Evolutionary conservation across 2,329 filamentous ascomycete genomes (phyloP).

Genomic region (Macrophomina pseudophaseolina): DNA sequence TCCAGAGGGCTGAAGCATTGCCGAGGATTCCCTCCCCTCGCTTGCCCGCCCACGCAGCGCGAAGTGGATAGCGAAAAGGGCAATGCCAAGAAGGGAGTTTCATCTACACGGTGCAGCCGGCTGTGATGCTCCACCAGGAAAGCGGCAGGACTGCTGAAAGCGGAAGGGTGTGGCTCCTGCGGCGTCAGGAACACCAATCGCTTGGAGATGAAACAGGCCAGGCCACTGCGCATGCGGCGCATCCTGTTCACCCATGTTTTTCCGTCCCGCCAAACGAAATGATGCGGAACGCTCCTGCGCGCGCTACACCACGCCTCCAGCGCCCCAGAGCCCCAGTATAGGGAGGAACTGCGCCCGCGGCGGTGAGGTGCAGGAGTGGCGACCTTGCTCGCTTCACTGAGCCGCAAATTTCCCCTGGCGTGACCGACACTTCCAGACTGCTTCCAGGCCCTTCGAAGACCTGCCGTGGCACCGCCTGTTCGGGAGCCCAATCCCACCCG

Average conservation of each 20-base stretch:
- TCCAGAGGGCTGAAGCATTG: constrained; percentile 11
- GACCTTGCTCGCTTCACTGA: constrained; percentile 2
- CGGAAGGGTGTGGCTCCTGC: constrained; percentile 9
- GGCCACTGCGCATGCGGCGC: constrained; percentile 7
- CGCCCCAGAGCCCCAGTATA: neutral
- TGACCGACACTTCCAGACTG: constrained; percentile 16
- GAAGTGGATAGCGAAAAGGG: neutral
- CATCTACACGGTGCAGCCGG: constrained; percentile 16
- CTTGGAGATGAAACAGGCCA: constrained; percentile 22
- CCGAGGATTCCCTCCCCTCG: neutral
- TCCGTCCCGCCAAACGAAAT: constrained; percentile 22
- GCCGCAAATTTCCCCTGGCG: constrained; percentile 15
- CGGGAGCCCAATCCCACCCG: neutral
- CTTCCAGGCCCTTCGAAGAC: neutral
- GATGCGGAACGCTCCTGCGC: constrained; percentile 15
- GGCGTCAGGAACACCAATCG: constrained; percentile 23
- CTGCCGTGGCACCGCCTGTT: neutral
- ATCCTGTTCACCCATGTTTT: constrained; percentile 10
- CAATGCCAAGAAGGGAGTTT: constrained; percentile 18
- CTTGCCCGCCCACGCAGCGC: neutral
- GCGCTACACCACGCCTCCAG: constrained; percentile 7
- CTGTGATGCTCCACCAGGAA: neutral
- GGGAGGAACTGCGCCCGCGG: neutral
- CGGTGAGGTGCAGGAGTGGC: constrained; percentile 1
- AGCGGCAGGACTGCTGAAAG: constrained; percentile 13